Base-by-base conservation (phyloP, 768 basidiomycete species). In the Phaeotremella skinneri region DNA sequence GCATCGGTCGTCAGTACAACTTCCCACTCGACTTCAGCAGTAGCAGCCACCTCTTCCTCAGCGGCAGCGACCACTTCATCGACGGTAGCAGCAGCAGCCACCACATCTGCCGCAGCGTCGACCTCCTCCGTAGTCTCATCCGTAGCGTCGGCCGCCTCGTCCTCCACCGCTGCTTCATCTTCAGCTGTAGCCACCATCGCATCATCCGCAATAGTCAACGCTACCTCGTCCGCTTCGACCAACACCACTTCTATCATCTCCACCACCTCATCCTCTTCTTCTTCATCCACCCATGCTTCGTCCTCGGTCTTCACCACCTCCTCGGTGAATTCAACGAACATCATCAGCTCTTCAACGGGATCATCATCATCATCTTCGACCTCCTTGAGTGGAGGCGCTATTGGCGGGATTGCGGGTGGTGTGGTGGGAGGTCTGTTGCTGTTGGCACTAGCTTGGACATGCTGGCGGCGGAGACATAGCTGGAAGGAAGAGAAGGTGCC, bases 181-280 rank as follows among this genome's bases (percentile, higher is more conserved):
- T 74, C 75, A 49, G 80, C 80, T 69, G 83, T 84, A 66, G 72
- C 79, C 67, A 77, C 79, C 29, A 83, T 79, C 27, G 78, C 78
- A 51, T 80, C 80, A 4, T 88, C 79, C 45, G 85, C 81, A 56
- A 83, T 83, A 63, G 87, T 85, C 56, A 83, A 23, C 26, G 34
- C 56, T 16, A 52, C 61, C 13, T 50, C 45, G 0, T 49, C 49
- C 0, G 52, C 32, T 43, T 37, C 30, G 6, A 29, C 52, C 13
- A 32, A 29, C 6, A 11, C 51, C 6, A 34, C 55, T 9, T 13
- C 55, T 20, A 47, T 52, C 17, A 50, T 31, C n/a, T 89, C 86
- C 48, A 90, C 89, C 58, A 81, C 83, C 49, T 56, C 67, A 61
- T 76, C 79, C 51, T 67, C 66, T 9, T 70, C 69, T 17, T 66